phyloP scores from a whole-genome alignment of 1,284 basidiomycete species.

The Termitomyces sp. region DNA sequence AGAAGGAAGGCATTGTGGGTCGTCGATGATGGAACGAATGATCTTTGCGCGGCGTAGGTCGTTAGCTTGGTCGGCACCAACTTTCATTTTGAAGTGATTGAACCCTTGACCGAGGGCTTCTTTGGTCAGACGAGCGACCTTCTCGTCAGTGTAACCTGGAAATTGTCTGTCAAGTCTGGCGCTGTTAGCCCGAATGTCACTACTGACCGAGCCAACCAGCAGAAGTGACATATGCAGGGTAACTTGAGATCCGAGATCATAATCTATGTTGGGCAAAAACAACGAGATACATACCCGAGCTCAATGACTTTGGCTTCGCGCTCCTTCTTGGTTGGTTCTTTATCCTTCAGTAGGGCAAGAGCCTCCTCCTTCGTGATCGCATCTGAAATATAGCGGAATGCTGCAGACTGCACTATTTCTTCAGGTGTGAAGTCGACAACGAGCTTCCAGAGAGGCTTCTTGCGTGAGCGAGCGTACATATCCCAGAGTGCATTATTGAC shows the following conservation, averaged over 20 bases:
- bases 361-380: constrained; percentile 90
- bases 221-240: constrained; percentile 93
- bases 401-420: constrained; percentile 79
- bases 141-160: constrained; percentile 82
- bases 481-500: constrained; percentile 83
- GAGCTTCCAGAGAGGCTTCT: constrained; percentile 84
- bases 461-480: constrained; percentile 71
- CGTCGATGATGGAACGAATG: constrained; percentile 92
- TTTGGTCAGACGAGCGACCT: constrained; percentile 81
- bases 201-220: constrained; percentile 86
- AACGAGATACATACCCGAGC: constrained; percentile 41
- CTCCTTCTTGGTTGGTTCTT: constrained; percentile 72
- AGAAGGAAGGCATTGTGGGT: constrained; percentile 68
- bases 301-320: constrained; percentile 71
- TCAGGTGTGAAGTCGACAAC: constrained; percentile 83
- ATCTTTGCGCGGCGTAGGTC: constrained; percentile 85
- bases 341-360: constrained; percentile 73
- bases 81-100: constrained; percentile 98
- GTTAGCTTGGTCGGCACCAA: constrained; percentile 77
- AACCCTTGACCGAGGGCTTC: constrained; percentile 84
- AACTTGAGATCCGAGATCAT: constrained; percentile 41
- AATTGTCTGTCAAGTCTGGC: constrained; percentile 15
- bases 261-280: neutral
- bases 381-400: constrained; percentile 93
- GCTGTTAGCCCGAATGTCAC: constrained; percentile 41